phyloP scores from a whole-genome alignment of 352 stramenopile genomes.

The Phytopythium cucurbitacearum region DNA sequence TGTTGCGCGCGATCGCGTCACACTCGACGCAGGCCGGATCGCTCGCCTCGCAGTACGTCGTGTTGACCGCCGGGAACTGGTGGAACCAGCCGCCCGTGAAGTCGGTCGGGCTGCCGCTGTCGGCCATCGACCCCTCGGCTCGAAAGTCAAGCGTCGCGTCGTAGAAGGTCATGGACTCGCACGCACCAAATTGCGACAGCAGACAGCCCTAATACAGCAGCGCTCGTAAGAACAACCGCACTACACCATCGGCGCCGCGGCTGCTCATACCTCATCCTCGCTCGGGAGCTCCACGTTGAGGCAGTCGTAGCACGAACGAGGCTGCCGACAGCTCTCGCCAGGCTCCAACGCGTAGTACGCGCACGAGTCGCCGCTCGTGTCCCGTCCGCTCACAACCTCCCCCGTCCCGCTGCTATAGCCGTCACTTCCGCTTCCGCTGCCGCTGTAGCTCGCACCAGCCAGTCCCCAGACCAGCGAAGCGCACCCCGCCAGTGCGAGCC shows the following conservation, averaged over 20 bases:
- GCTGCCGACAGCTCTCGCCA: slow-evolving; percentile 29
- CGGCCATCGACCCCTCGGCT: slow-evolving; percentile 19
- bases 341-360: slow-evolving; percentile 37
- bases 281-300: slow-evolving; percentile 31
- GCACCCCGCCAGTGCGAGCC: no score
- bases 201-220: slow-evolving; percentile 24
- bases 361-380: slow-evolving; percentile 25
- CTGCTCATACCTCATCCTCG: slow-evolving; percentile 18
- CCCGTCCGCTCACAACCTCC: slow-evolving; percentile 1
- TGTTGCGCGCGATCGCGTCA: slow-evolving; percentile 30
- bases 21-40: slow-evolving; percentile 42
- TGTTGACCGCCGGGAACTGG: slow-evolving; percentile 37
- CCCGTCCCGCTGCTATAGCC: not conserved
- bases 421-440: not conserved
- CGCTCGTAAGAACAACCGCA: no score
- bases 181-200: slow-evolving; percentile 36
- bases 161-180: slow-evolving; percentile 45
- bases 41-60: slow-evolving; percentile 41
- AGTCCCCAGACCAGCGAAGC: no score
- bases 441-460: not conserved
- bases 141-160: slow-evolving; percentile 32
- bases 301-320: slow-evolving; percentile 57
- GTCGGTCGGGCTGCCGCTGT: slow-evolving; percentile 37
- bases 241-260: not conserved
- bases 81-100: slow-evolving; percentile 37